Conservation (phyloP, 2,329 filamentous ascomycete genomes). For the Leptographium wingfieldii region DNA sequence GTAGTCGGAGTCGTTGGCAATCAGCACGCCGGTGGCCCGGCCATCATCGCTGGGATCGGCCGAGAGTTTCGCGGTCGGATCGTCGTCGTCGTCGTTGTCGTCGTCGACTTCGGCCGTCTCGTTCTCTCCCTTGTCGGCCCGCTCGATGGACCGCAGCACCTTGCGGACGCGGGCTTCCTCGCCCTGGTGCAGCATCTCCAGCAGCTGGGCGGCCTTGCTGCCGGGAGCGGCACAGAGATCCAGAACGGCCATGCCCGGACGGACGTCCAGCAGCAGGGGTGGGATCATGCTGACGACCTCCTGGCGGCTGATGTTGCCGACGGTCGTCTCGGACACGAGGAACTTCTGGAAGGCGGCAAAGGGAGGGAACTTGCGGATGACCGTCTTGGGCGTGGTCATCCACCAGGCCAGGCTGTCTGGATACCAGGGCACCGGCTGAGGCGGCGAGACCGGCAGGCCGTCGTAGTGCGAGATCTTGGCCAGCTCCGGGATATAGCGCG, state of each 20-base stretch:
- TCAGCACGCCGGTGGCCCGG: constrained; percentile 76
- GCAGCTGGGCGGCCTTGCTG: constrained; percentile 89
- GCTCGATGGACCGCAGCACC: constrained; percentile 42
- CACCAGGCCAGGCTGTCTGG: constrained; percentile 91
- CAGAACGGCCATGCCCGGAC: constrained; percentile 81
- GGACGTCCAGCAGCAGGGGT: constrained; percentile 80
- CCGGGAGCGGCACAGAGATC: constrained; percentile 95
- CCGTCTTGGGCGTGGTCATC: constrained; percentile 96
- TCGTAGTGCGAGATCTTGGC: constrained; percentile 72
- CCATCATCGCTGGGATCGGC: constrained; percentile 62
- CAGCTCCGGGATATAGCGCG: constrained; percentile 84
- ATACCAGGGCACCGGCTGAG: constrained; percentile 77
- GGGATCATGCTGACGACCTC: constrained; percentile 99
- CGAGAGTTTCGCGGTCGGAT: constrained; percentile 33
- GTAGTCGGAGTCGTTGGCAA: constrained; percentile 95
- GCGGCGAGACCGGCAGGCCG: constrained; percentile 69
- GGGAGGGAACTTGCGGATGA: constrained; percentile 83
- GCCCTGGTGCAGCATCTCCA: constrained; percentile 86
- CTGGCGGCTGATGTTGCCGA: constrained; percentile 94
- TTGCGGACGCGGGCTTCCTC: constrained; percentile 78
- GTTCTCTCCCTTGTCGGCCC: constrained; percentile 45
- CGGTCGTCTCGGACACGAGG: constrained; percentile 89
- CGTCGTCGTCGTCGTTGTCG: constrained; percentile 20
- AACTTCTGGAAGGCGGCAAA: constrained; percentile 97
- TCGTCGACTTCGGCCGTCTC: constrained; percentile 37